A percentile compares a stretch with the other conserved stretches of the same genome.
Conservation (phyloP, 2,329 filamentous ascomycete genomes). For the Fusarium cyanostomum region DNA sequence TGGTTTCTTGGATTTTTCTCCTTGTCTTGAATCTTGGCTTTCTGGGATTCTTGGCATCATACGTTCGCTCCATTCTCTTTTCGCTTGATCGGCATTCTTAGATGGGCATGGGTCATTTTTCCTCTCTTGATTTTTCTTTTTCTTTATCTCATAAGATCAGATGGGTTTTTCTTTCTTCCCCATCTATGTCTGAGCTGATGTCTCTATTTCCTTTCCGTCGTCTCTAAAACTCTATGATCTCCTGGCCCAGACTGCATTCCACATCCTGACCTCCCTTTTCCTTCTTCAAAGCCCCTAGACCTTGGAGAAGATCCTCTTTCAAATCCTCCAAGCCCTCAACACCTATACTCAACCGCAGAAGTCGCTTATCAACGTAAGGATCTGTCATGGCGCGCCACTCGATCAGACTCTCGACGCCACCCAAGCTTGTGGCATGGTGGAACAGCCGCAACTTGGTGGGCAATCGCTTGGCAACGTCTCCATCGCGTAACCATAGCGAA, state of each 20-base stretch:
- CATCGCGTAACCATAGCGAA: conserved; percentile 71
- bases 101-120: neutral
- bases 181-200: neutral
- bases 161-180: conserved; percentile 5
- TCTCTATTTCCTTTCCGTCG: conserved; percentile 1
- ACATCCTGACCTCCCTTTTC: conserved; percentile 1
- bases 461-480: conserved; percentile 70
- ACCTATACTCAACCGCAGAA: conserved; percentile 86
- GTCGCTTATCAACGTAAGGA: conserved; percentile 70
- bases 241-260: neutral
- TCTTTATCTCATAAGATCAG: neutral
- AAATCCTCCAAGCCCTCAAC: conserved; percentile 90
- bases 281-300: conserved; percentile 64
- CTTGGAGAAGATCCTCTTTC: conserved; percentile 75
- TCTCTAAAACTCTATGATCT: neutral
- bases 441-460: conserved; percentile 85
- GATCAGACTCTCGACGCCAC: conserved; percentile 93
- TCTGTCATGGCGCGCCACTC: conserved; percentile 97
- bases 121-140: neutral
- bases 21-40: conserved; percentile 1
- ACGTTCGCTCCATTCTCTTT: neutral
- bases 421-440: conserved; percentile 93
- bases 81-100: conserved; percentile 6
- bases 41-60: conserved; percentile 2
- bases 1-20: conserved; percentile 1